phyloP scores from a whole-genome alignment of 2,329 filamentous ascomycete species.

The Phoma sp. region DNA sequence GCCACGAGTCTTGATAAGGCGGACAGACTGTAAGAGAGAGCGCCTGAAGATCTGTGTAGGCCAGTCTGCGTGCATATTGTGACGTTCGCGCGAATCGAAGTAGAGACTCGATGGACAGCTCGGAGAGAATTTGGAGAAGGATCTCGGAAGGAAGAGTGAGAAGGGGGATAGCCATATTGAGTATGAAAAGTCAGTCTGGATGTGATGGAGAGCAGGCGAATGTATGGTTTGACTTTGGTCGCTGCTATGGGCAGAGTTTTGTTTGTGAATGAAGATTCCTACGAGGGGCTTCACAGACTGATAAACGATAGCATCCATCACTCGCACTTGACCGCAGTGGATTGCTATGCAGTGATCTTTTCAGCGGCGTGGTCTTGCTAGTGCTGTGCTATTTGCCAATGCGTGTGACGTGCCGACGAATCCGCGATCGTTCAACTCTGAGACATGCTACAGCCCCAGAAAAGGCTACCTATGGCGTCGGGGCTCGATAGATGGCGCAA shows the following conservation, averaged over 20 bases:
- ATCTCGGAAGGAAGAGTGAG: conserved; percentile 43
- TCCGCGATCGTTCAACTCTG: neutral
- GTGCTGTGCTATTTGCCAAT: neutral
- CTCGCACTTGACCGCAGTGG: conserved; percentile 1
- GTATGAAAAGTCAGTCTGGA: neutral
- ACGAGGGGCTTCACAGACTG: neutral
- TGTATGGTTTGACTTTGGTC: neutral
- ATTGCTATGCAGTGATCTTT: conserved; percentile 4
- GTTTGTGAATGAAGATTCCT: neutral
- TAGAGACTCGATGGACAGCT: conserved; percentile 40
- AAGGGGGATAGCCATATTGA: conserved; percentile 26
- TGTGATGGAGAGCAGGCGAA: neutral
- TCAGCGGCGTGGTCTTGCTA: conserved; percentile 7
- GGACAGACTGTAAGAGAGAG: conserved; percentile 85
- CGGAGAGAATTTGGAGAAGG: conserved; percentile 39
- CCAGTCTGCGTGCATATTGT: conserved; percentile 32
- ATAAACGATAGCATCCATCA: conserved; percentile 1
- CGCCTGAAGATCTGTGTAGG: conserved; percentile 52
- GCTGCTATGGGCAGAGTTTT: neutral
- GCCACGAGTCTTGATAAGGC: conserved; percentile 52
- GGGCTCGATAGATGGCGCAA: conserved; percentile 1
- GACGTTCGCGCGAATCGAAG: conserved; percentile 45
- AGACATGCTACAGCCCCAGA: conserved; percentile 4
- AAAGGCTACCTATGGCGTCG: neutral
- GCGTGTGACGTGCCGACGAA: conserved; percentile 6